Conservation (phyloP, 257 asterid genomes). For the Nicotiana tabacum region DNA sequence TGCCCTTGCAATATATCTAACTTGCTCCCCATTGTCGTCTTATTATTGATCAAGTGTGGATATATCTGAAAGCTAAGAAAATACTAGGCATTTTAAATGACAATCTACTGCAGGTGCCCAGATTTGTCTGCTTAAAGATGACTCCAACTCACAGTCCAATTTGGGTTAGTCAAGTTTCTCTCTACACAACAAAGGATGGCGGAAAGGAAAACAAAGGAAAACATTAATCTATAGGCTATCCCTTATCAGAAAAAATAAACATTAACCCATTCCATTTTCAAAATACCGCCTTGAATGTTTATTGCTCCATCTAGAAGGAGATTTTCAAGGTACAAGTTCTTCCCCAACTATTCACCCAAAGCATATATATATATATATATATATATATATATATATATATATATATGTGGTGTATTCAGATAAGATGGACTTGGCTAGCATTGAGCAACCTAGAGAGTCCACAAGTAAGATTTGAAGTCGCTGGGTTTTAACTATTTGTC, state of each 20-base stretch:
- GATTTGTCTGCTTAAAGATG: background rate
- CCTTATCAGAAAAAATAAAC: background rate
- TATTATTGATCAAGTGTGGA: background rate
- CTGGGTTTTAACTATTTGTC: background rate
- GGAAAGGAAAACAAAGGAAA: background rate
- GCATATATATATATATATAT: too few relatives aligned
- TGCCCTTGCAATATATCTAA: background rate
- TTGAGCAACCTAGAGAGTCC: background rate
- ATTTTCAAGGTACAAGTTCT: background rate
- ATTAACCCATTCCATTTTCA: background rate
- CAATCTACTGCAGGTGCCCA: background rate
- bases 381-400: background rate
- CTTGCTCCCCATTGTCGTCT: background rate
- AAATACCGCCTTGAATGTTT: background rate
- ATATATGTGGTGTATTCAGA: background rate
- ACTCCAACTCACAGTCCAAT: background rate
- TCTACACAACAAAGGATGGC: background rate
- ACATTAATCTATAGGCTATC: background rate
- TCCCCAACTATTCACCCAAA: too few relatives aligned
- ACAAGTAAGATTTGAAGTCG: background rate
- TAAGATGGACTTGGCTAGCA: background rate
- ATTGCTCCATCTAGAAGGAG: background rate
- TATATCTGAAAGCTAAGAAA: background rate
- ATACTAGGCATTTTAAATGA: background rate
- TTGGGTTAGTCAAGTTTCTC: background rate